A percentile compares a stretch with the other conserved stretches of the same genome.
phyloP scores from a whole-genome alignment of 2,329 filamentous ascomycete species.

The Escovopsis weberi region DNA sequence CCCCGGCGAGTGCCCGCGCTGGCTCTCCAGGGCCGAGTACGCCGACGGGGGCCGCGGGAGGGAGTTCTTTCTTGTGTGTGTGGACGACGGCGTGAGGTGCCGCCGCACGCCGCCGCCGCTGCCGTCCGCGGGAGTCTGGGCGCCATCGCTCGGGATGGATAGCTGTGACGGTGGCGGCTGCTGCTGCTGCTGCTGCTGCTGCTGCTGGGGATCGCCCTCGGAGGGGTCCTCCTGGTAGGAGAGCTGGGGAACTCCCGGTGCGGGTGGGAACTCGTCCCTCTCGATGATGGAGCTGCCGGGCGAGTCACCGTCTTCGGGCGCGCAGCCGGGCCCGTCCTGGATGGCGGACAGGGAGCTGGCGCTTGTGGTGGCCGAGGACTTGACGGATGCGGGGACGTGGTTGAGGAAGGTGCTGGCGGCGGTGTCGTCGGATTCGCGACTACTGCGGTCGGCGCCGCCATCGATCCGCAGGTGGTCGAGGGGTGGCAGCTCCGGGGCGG shows the following conservation, averaged over 20 bases:
- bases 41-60: constrained; percentile 58
- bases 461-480: constrained; percentile 14
- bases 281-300: constrained; percentile 36
- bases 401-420: constrained; percentile 24
- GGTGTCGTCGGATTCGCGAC: constrained; percentile 38
- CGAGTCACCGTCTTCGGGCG: constrained; percentile 27
- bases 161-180: constrained; percentile 15
- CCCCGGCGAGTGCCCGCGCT: constrained; percentile 46
- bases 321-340: constrained; percentile 32
- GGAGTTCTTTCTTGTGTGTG: constrained; percentile 39
- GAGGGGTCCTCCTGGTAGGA: constrained; percentile 28
- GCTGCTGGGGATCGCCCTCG: constrained; percentile 29
- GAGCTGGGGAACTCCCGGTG: constrained; percentile 36
- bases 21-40: constrained; percentile 57
- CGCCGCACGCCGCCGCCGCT: constrained; percentile 38
- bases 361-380: constrained; percentile 41
- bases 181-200: constrained; percentile 28
- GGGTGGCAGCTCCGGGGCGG: constrained; percentile 15
- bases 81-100: constrained; percentile 45
- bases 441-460: constrained; percentile 29
- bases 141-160: constrained; percentile 28
- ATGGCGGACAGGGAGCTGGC: constrained; percentile 39
- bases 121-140: constrained; percentile 32
- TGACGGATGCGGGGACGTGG: constrained; percentile 31
- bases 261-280: constrained; percentile 24